Conservation (phyloP, 2,329 filamentous ascomycete genomes). For the Paraphaeosphaeria sporulosa region DNA sequence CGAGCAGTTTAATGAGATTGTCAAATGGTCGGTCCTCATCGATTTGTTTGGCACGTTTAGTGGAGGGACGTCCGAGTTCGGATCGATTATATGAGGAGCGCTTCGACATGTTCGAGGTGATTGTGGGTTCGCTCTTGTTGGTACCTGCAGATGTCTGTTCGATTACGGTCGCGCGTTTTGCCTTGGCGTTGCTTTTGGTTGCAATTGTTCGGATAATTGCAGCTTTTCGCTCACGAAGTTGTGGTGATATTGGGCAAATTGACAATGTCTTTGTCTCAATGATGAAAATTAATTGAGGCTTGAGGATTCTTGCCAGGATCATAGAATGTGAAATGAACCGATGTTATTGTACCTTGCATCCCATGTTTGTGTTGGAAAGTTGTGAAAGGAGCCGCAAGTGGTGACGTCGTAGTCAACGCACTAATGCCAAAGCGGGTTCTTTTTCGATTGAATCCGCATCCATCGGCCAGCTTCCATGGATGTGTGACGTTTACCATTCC, state of each 20-base stretch:
- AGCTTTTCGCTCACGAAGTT: background rate
- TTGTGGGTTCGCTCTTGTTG: background rate
- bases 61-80: constrained; percentile 54
- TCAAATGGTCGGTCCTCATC: constrained; percentile 55
- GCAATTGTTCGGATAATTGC: background rate
- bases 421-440: background rate
- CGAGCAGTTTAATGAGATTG: constrained; percentile 50
- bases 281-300: background rate
- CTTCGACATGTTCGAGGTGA: constrained; percentile 33
- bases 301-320: background rate
- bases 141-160: constrained; percentile 5
- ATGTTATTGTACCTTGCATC: background rate
- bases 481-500: background rate
- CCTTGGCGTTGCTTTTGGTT: background rate
- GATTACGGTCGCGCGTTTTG: constrained; percentile 21
- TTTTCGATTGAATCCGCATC: background rate
- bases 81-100: constrained; percentile 39
- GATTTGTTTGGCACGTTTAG: constrained; percentile 59
- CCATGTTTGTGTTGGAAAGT: background rate
- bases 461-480: background rate
- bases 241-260: background rate
- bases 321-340: background rate
- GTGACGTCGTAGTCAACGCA: constrained; percentile 8
- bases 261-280: background rate
- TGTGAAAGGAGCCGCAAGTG: constrained; percentile 2